Conservation (phyloP, 2,329 filamentous ascomycete genomes). For the Penicillium sp. region DNA sequence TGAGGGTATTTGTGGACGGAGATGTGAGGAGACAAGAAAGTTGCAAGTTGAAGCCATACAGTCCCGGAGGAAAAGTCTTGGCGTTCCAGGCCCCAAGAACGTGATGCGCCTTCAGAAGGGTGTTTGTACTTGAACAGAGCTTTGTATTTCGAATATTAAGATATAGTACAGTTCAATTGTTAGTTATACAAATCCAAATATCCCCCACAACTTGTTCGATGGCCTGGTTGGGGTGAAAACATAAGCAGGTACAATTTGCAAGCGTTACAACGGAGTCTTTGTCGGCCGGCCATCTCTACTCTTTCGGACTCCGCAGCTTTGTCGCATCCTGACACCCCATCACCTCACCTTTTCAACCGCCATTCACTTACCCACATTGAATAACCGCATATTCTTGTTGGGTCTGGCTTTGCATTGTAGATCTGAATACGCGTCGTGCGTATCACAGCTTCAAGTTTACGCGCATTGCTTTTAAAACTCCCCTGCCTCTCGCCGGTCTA, state of each 20-base stretch:
- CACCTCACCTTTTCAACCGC: not conserved
- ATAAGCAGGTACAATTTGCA: not conserved
- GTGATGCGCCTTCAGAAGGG: slow-evolving; percentile 2
- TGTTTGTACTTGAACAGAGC: not conserved
- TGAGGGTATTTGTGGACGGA: slow-evolving; percentile 4
- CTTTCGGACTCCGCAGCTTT: slow-evolving; percentile 16
- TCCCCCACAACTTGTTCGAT: not conserved
- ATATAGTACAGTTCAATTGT: not conserved
- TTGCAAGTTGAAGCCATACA: slow-evolving; percentile 10
- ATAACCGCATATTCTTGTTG: not conserved
- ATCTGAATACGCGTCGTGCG: not conserved
- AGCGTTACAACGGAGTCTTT: slow-evolving; percentile 2
- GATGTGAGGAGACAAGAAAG: slow-evolving; percentile 7
- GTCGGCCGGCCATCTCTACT: slow-evolving; percentile 16
- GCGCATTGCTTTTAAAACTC: slow-evolving; percentile 14
- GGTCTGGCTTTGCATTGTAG: not conserved
- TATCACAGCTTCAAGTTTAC: not conserved
- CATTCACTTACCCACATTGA: not conserved
- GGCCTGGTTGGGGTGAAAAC: not conserved
- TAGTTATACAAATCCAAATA: not conserved
- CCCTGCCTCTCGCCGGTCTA: slow-evolving; percentile 9
- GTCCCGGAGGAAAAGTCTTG: slow-evolving; percentile 21
- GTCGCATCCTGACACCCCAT: slow-evolving; percentile 9
- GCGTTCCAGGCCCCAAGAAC: slow-evolving; percentile 10
- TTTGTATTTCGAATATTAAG: not conserved